Percentiles rank a stretch among this genome's conserved stretches.
These are phyloP conservation scores for Colletotrichum sublineola DNA, from an alignment of 2,329 filamentous ascomycete genomes.

Conservation along the genomic window DNA sequence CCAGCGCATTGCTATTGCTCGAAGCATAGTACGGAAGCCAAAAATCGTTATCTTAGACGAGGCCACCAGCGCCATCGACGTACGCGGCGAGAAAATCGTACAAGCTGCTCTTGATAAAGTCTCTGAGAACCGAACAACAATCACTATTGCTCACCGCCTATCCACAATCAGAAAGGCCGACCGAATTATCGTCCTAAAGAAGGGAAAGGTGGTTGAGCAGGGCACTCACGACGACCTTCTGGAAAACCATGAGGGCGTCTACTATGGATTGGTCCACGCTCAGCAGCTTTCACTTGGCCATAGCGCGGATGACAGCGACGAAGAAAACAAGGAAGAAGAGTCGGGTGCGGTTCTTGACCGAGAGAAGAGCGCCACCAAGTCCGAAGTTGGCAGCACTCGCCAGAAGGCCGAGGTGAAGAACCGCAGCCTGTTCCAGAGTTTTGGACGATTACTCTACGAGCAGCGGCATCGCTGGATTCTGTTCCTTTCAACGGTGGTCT, in stretches of 20 bases:
- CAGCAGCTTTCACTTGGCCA: slow-evolving; percentile 70
- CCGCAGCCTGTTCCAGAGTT: slow-evolving; percentile 64
- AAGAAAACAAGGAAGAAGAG: slow-evolving; percentile 57
- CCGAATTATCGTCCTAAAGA: slow-evolving; percentile 80
- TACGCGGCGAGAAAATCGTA: slow-evolving; percentile 69
- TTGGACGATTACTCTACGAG: slow-evolving; percentile 69
- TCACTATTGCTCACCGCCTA: slow-evolving; percentile 81
- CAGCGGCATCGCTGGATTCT: slow-evolving; percentile 64
- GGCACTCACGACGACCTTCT: slow-evolving; percentile 83
- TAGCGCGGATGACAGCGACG: slow-evolving; percentile 54
- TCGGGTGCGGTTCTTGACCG: slow-evolving; percentile 55
- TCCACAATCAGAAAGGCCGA: slow-evolving; percentile 84
- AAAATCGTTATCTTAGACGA: slow-evolving; percentile 82
- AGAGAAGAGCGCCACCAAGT: slow-evolving; percentile 61
- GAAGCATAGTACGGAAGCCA: slow-evolving; percentile 79
- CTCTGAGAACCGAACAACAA: slow-evolving; percentile 74
- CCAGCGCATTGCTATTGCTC: slow-evolving; percentile 84
- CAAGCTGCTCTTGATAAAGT: slow-evolving; percentile 74
- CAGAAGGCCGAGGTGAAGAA: slow-evolving; percentile 53
- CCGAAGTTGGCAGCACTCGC: slow-evolving; percentile 48
- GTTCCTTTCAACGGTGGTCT: slow-evolving; percentile 64
- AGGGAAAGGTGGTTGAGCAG: slow-evolving; percentile 78
- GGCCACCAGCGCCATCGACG: slow-evolving; percentile 76
- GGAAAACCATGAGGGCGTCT: slow-evolving; percentile 70
- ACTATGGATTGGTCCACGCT: slow-evolving; percentile 75